Percentiles rank a stretch among this genome's conserved stretches.
phyloP scores from a whole-genome alignment of 192 early-diverging fungal species.

The Umbelopsis isabellina region DNA sequence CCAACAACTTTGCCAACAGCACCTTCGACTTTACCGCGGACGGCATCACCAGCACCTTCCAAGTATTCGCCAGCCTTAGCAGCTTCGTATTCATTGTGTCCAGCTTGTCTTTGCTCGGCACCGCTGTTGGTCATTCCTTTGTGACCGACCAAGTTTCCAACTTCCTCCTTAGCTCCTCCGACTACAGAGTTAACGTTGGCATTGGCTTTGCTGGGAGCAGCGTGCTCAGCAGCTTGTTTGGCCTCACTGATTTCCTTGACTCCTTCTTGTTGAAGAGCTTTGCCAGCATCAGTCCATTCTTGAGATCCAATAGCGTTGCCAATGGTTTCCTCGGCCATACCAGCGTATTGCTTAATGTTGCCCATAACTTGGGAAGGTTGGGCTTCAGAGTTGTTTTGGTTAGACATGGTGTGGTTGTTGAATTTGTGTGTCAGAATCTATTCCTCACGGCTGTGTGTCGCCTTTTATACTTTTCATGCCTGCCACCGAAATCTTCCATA shows the following conservation, averaged over 20 bases:
- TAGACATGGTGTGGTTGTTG: constrained; percentile 14
- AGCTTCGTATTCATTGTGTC: constrained; percentile 23
- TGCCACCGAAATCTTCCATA: too few species aligned
- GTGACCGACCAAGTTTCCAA: constrained; percentile 30
- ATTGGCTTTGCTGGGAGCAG: constrained; percentile 22
- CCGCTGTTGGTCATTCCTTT: constrained; percentile 24
- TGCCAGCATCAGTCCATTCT: constrained; percentile 26
- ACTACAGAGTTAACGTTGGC: constrained; percentile 34
- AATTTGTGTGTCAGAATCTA: too few species aligned
- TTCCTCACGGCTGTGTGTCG: too few species aligned
- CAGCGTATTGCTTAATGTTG: constrained; percentile 31
- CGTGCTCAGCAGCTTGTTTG: background rate
- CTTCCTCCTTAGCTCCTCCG: constrained; percentile 32
- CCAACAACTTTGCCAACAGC: constrained; percentile 8
- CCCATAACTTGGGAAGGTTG: constrained; percentile 22
- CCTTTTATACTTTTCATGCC: too few species aligned
- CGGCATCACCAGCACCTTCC: constrained; percentile 2
- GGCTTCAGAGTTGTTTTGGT: background rate
- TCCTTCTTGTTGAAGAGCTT: constrained; percentile 27
- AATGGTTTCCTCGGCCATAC: constrained; percentile 36
- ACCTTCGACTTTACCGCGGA: constrained; percentile 17
- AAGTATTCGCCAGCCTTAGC: constrained; percentile 29
- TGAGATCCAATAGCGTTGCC: constrained; percentile 32
- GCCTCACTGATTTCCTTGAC: constrained; percentile 1
- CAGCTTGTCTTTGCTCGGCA: constrained; percentile 28